Base-by-base conservation (phyloP, 768 basidiomycete species). In the Mycena pura region DNA sequence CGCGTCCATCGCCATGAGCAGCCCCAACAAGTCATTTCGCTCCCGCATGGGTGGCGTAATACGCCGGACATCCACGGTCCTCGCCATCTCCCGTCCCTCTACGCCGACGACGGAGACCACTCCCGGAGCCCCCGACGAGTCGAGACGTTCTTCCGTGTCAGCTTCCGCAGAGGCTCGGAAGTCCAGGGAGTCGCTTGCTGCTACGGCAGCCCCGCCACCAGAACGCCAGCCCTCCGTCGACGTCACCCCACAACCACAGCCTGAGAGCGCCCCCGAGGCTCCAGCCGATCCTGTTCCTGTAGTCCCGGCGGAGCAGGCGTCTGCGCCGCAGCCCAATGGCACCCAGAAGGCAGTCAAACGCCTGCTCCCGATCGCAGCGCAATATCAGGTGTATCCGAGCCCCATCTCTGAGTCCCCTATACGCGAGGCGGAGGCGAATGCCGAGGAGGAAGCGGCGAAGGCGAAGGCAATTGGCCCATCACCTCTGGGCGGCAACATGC, bases 391-490 rank as follows among this genome's bases (percentile, higher is more conserved):
- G 51, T 73, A 75, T 45, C 87, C 88, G 11, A 88, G 86, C 61
- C 88, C 90, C 3, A 90, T 92, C 58, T 79, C 84, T 1, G 90
- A 92, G 69, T 90, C 87, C 3, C 88, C 89, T 27, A 81, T 80
- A 8, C 81, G 87, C 24, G 86, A 88, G 66, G 82, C 78, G 9
- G 84, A 79, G 14, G 81, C 76, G 3, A 61, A 76, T 28, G 64
- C 63, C 31, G 72, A 73, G 14, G 68, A 74, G 9, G 65, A 69
- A 8, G 59, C 57, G 17, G 64, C 69, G 21, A 44, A 58, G 22
- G 72, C 72, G 34, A 58, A 68, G 7, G 68, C 68, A 5, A 52
- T 70, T 21, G 80, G 73, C 0, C 78, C 77, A 27, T 84, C 86
- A 22, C 82, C 83, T 24, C 76, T 84, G 27, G 70, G 74, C 32